Conservation (phyloP, 208 protist genomes). For the Blastocrithidia nonstop region DNA sequence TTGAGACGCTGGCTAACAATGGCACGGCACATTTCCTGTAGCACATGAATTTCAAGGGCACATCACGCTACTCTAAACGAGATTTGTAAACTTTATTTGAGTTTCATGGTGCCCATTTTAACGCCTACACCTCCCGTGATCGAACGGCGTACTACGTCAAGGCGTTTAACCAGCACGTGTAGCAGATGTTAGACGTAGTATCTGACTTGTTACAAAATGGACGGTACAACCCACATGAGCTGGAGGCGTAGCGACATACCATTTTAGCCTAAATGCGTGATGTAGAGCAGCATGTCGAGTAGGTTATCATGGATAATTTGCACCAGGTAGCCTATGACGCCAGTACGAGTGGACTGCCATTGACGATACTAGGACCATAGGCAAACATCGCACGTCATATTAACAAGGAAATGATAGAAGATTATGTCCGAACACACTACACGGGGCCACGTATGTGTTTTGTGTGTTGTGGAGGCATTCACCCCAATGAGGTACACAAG, state of each 20-base stretch:
- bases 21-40: conserved; percentile 98
- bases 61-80: conserved; percentile 73
- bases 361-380: conserved; percentile 95
- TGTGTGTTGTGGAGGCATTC: conserved; percentile 89
- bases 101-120: conserved; percentile 94
- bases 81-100: conserved; percentile 92
- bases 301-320: conserved; percentile 96
- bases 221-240: conserved; percentile 51
- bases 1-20: conserved; percentile 94
- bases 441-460: conserved; percentile 95
- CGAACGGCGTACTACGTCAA: conserved; percentile 95
- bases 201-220: conserved; percentile 94
- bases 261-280: conserved; percentile 95
- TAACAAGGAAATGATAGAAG: conserved; percentile 69
- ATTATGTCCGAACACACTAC: conserved; percentile 93
- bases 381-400: conserved; percentile 92
- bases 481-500: conserved; percentile 86
- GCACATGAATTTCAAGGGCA: conserved; percentile 98
- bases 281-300: conserved; percentile 88
- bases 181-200: conserved; percentile 91
- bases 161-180: conserved; percentile 88
- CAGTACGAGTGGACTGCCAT: conserved; percentile 73
- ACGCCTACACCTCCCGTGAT: conserved; percentile 98
- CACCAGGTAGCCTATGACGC: conserved; percentile 91
- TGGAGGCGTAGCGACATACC: conserved; percentile 90